Base-by-base conservation (phyloP, 1,284 basidiomycete genomes). In the Ceraceosorus guamensis region DNA sequence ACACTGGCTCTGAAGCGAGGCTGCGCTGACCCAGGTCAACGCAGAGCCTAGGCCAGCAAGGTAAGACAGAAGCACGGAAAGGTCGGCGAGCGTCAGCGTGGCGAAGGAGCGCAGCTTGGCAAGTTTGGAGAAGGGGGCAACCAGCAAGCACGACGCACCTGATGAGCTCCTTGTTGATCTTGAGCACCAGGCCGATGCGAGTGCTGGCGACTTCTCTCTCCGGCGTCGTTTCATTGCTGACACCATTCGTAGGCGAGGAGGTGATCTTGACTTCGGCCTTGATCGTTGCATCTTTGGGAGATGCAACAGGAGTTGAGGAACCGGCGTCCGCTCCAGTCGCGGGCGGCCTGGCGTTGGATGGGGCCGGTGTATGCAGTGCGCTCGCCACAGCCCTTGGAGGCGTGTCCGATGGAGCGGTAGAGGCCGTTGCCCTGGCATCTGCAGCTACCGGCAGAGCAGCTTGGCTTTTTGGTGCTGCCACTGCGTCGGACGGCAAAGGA, bases 81-180 rank as follows among this genome's bases (percentile, higher is more conserved):
- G n/a, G n/a, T n/a, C n/a, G n/a, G n/a, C n/a, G n/a, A n/a, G n/a
- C n/a, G n/a, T n/a, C n/a, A n/a, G n/a, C n/a, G n/a, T n/a, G n/a
- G n/a, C n/a, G n/a, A n/a, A n/a, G n/a, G n/a, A n/a, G n/a, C n/a
- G n/a, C n/a, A n/a, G n/a, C n/a, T n/a, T n/a, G n/a, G n/a, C n/a
- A n/a, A n/a, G n/a, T n/a, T n/a, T n/a, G n/a, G n/a, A n/a, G n/a
- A n/a, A n/a, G n/a, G n/a, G n/a, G n/a, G n/a, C n/a, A n/a, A n/a
- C n/a, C n/a, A n/a, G n/a, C n/a, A n/a, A n/a, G n/a, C n/a, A n/a
- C n/a, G n/a, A n/a, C 50, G 43, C 34, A 52, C 50, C 51, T 57
- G 49, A 69, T 67, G n/a, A 69, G 60, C 57, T 69, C 67, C 46
- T 69, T 67, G 57, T 69, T 69, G 57, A 69, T 67, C 31, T 66